A percentile compares a stretch with the other conserved stretches of the same genome.
These are phyloP conservation scores for Dendrobium chrysotoxum DNA, from an alignment of 106 monocot species.

Conservation along the genomic window DNA sequence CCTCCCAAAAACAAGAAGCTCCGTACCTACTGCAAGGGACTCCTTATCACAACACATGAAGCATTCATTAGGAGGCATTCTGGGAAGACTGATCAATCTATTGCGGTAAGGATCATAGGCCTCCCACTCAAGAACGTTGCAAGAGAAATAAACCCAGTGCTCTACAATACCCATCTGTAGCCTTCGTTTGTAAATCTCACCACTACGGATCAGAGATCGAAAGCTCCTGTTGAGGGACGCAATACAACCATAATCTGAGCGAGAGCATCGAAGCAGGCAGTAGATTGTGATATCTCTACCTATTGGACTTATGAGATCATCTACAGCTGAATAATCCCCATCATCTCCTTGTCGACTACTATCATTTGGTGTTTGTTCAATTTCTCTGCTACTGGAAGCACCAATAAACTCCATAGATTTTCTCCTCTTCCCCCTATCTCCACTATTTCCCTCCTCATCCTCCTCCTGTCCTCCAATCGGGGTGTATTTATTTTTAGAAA, in stretches of 20 bases:
- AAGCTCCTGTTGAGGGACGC: slow-evolving; percentile 49
- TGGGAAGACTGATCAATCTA: slow-evolving; percentile 59
- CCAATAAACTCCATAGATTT: neutral
- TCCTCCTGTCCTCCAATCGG: neutral
- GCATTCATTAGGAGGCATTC: slow-evolving; percentile 63
- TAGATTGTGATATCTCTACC: slow-evolving; percentile 43
- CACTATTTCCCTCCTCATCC: neutral
- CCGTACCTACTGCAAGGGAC: slow-evolving; percentile 82
- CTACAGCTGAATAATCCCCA: slow-evolving; percentile 19
- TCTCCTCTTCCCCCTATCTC: neutral
- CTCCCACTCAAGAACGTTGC: slow-evolving; percentile 67
- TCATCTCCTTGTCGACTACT: neutral
- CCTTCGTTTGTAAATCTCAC: slow-evolving; percentile 59
- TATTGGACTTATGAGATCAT: slow-evolving; percentile 29
- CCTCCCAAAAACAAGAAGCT: slow-evolving; percentile 76
- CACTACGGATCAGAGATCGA: slow-evolving; percentile 39
- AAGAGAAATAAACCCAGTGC: slow-evolving; percentile 90
- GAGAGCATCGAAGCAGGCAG: slow-evolving; percentile 46
- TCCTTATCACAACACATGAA: slow-evolving; percentile 83
- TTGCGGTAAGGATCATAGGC: slow-evolving; percentile 53
- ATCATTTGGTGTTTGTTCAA: neutral
- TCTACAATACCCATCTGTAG: slow-evolving; percentile 36
- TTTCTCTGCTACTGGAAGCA: neutral
- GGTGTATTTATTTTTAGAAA: neutral
- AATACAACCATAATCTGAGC: slow-evolving; percentile 46